Evolutionary conservation across 495 filamentous ascomycete genomes (phyloP).

Genomic region (Neurospora sp.): DNA sequence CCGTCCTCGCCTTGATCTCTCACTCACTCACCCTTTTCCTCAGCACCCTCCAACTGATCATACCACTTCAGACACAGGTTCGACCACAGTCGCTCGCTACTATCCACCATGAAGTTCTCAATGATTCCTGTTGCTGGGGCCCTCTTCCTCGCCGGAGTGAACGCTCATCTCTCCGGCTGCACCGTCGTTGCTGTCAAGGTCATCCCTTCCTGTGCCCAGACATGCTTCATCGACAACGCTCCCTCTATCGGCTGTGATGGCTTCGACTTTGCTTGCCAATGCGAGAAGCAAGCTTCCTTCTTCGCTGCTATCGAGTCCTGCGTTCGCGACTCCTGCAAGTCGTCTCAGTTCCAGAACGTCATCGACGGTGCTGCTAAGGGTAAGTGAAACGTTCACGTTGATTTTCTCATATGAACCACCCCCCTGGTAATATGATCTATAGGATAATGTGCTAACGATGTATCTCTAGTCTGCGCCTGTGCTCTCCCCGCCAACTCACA

Average conservation of each 20-base stretch:
- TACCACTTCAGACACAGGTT: not conserved
- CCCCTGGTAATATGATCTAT: not conserved
- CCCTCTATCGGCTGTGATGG: slow-evolving; percentile 18
- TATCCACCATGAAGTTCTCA: slow-evolving; percentile 8
- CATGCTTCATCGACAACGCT: slow-evolving; percentile 20
- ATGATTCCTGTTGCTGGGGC: not conserved
- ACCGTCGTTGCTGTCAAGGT: slow-evolving; percentile 13
- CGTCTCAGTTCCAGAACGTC: slow-evolving; percentile 13
- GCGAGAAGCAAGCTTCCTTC: slow-evolving; percentile 16
- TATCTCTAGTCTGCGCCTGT: not conserved
- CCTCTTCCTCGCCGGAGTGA: not conserved
- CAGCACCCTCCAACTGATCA: not conserved
- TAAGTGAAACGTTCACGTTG: not conserved
- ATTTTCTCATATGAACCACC: not conserved
- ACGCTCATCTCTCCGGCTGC: slow-evolving; percentile 10
- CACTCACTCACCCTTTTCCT: not conserved
- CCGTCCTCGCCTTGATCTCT: not conserved
- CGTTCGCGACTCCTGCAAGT: slow-evolving; percentile 14
- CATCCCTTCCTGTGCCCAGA: slow-evolving; percentile 23
- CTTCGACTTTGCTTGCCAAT: slow-evolving; percentile 24
- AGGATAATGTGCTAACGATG: slow-evolving; percentile 9
- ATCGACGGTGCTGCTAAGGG: slow-evolving; percentile 17
- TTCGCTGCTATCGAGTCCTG: slow-evolving; percentile 20
- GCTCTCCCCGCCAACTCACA: not conserved
- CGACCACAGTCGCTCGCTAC: not conserved